phyloP scores from a whole-genome alignment of 2,329 filamentous ascomycete genomes.

The Sporothrix euskadiensis region DNA sequence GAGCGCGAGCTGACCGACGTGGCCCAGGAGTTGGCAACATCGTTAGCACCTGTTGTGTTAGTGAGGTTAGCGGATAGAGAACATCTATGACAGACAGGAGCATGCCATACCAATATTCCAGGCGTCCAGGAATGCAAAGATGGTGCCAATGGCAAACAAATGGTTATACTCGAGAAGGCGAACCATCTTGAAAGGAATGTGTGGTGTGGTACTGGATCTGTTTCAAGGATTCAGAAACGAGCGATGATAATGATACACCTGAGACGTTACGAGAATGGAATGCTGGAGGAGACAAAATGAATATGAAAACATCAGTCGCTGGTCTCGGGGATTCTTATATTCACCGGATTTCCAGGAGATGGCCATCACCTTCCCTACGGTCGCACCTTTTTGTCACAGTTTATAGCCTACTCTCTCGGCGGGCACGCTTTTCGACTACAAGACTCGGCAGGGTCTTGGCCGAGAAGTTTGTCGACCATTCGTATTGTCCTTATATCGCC shows the following conservation, averaged over 20 bases:
- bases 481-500: no score
- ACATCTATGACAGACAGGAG: constrained; percentile 14
- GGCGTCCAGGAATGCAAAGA: constrained; percentile 66
- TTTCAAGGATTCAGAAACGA: not conserved
- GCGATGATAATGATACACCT: not conserved
- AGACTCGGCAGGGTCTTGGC: constrained; percentile 8
- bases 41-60: constrained; percentile 48
- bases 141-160: constrained; percentile 40
- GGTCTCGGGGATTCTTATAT: not conserved
- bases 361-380: not conserved
- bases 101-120: constrained; percentile 60
- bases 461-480: not conserved
- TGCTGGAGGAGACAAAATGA: not conserved
- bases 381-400: not conserved
- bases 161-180: constrained; percentile 23
- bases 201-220: not conserved
- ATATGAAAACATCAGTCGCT: not conserved
- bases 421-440: not conserved
- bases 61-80: not conserved
- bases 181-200: constrained; percentile 2
- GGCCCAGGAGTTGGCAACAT: constrained; percentile 78
- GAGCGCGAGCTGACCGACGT: constrained; percentile 71
- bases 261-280: not conserved
- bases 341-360: not conserved
- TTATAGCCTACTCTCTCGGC: not conserved